These are phyloP conservation scores for Haplographium delicatum DNA, from an alignment of 495 filamentous ascomycete genomes.

Conservation along the genomic window DNA sequence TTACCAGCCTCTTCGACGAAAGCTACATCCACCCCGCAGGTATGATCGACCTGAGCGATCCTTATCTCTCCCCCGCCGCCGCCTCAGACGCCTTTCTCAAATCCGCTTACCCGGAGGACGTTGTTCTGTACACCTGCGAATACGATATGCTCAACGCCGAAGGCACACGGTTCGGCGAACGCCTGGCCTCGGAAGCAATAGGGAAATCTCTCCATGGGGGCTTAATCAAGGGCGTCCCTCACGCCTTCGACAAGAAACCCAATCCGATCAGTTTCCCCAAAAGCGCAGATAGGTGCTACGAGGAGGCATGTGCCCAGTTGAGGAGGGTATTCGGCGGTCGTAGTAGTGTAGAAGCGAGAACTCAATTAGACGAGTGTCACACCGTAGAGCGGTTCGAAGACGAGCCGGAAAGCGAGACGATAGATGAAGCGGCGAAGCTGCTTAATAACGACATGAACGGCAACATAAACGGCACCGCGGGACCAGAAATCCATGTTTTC, in stretches of 20 bases:
- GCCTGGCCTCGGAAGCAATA: conserved; percentile 43
- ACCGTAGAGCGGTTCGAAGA: conserved; percentile 19
- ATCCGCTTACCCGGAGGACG: conserved; percentile 52
- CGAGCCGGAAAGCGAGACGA: not conserved
- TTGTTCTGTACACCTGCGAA: conserved; percentile 78
- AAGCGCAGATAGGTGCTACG: conserved; percentile 37
- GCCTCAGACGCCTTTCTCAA: conserved; percentile 48
- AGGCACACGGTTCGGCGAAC: conserved; percentile 59
- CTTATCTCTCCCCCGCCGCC: conserved; percentile 59
- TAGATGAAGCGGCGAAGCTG: not conserved
- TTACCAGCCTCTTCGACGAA: conserved; percentile 73
- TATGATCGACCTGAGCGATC: conserved; percentile 37
- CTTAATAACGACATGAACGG: no score
- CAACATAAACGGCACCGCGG: no score
- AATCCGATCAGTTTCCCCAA: conserved; percentile 57
- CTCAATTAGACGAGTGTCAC: conserved; percentile 14
- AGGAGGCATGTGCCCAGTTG: conserved; percentile 38
- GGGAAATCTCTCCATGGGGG: conserved; percentile 63
- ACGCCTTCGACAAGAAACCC: conserved; percentile 86
- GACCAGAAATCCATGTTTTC: no score
- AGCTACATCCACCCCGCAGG: conserved; percentile 63
- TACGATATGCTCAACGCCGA: conserved; percentile 87
- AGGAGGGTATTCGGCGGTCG: conserved; percentile 33
- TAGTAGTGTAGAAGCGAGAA: conserved; percentile 19
- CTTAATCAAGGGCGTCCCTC: conserved; percentile 65